phyloP scores from a whole-genome alignment of 148 eudicot genomes.

The Camellia lanceoleosa region DNA sequence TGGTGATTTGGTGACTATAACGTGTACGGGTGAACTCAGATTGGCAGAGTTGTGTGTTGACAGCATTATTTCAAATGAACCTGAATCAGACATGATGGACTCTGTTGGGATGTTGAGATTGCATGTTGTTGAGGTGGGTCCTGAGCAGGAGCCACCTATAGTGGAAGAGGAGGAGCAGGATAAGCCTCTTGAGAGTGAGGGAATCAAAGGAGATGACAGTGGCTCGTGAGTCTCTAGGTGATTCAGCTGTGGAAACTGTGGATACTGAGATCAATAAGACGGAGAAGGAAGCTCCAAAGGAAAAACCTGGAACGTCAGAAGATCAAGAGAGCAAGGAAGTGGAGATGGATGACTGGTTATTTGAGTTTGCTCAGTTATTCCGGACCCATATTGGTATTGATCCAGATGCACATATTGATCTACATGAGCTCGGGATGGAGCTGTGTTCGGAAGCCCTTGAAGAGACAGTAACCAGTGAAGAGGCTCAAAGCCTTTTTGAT shows the following conservation, averaged over 20 bases:
- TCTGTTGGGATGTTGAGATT: constrained; percentile 62
- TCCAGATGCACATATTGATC: constrained; percentile 87
- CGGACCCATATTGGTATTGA: constrained; percentile 88
- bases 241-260: constrained; percentile 48
- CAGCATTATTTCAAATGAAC: constrained; percentile 45
- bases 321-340: constrained; percentile 73
- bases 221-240: constrained; percentile 56
- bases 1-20: constrained; percentile 89
- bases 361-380: constrained; percentile 91
- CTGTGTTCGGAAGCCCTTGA: constrained; percentile 92
- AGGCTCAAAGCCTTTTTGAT: constrained; percentile 78
- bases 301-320: constrained; percentile 43
- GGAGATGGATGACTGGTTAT: constrained; percentile 94
- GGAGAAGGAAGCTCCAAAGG: constrained; percentile 46
- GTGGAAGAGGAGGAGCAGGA: constrained; percentile 61
- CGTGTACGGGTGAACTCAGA: constrained; percentile 68
- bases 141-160: constrained; percentile 86
- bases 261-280: constrained; percentile 52
- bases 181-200: constrained; percentile 49
- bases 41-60: constrained; percentile 76
- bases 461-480: constrained; percentile 87
- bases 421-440: constrained; percentile 96
- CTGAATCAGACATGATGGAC: constrained; percentile 53
- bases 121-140: constrained; percentile 82
- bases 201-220: constrained; percentile 50